Evolutionary conservation across 208 protist species (phyloP), one percentile per base, ranked within the genome.

Genomic region (Borovskyia barvae): DNA sequence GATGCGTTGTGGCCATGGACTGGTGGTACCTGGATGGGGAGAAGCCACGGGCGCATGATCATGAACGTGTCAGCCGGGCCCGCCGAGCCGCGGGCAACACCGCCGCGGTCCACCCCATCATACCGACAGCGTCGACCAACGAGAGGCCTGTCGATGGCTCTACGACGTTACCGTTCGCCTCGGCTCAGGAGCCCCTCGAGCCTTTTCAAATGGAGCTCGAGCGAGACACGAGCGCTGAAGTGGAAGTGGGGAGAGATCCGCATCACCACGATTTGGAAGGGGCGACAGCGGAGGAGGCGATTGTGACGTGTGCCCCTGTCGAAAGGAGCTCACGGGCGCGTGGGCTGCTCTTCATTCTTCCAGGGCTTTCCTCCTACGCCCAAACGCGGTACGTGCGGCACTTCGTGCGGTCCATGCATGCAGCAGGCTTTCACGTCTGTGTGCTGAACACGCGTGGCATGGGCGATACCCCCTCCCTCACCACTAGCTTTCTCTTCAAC

Each of bases 401-500:
- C 33, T 57, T 80, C 51, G 65, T 72, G 5, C 49, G 30, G 9
- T 32, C 55, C 19, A 40, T 82, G 17, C 66, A 72, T 41, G 35
- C 36, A 11, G 24, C 66, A 4, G 37, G 57, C 14, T 82, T 79
- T 64, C 67, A 82, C 61, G 66, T 76, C 8, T 74, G 61, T 48
- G 72, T 89, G 14, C 46, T 83, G 15, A 80, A 80, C 56, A 73
- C 79, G 9, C 77, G 82, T 12, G 82, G 77, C 35, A 71, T 83
- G 50, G 75, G 70, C 40, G 62, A 72, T 60, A 46, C 57, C 2
- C 68, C 72, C 17, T 69, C 76, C 5, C 26, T 83, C 40, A 80
- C 71, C 22, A 59, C 57, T 5, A 48, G 72, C 0, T 75, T 74
- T 25, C 30, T 89, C 28, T 77, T 89, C 41, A 75, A 70, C 55